Conservation (phyloP, 2,329 filamentous ascomycete genomes). For the Fusarium equiseti region DNA sequence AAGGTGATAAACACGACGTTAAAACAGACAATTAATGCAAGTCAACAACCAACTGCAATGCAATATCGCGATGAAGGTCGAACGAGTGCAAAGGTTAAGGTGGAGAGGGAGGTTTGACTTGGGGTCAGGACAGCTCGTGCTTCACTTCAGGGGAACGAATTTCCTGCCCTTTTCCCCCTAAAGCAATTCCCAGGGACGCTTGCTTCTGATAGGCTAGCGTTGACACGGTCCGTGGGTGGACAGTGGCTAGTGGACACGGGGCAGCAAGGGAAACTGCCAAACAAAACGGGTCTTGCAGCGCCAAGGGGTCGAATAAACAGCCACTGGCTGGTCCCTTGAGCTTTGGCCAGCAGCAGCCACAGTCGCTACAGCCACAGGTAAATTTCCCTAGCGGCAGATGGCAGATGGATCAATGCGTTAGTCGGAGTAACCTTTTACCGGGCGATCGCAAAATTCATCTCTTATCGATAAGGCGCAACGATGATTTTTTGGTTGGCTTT, state of each 20-base stretch:
- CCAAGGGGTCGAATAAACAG: conserved; percentile 36
- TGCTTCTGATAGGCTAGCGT: conserved; percentile 50
- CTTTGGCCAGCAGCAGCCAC: conserved; percentile 40
- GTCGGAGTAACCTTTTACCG: conserved; percentile 54
- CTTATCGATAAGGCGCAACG: conserved; percentile 53
- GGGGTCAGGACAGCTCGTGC: conserved; percentile 48
- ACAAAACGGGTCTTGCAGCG: conserved; percentile 34
- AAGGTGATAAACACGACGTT: conserved; percentile 30
- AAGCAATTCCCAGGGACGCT: conserved; percentile 44
- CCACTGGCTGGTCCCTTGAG: conserved; percentile 39
- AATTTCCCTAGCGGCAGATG: conserved; percentile 27
- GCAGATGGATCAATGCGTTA: neutral
- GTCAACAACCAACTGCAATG: conserved; percentile 41
- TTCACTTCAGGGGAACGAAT: conserved; percentile 53
- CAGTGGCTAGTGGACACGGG: conserved; percentile 49
- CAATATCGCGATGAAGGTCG: conserved; percentile 47
- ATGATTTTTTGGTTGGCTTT: conserved; percentile 50
- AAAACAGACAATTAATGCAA: conserved; percentile 38
- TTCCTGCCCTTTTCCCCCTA: conserved; percentile 50
- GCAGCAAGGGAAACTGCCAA: conserved; percentile 45
- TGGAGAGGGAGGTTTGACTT: conserved; percentile 42
- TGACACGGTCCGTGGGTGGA: conserved; percentile 45
- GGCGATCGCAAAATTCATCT: conserved; percentile 45
- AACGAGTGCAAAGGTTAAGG: conserved; percentile 45
- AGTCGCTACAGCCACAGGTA: conserved; percentile 30